phyloP scores from a whole-genome alignment of 2,329 filamentous ascomycete species.

The Colletotrichum siamense region DNA sequence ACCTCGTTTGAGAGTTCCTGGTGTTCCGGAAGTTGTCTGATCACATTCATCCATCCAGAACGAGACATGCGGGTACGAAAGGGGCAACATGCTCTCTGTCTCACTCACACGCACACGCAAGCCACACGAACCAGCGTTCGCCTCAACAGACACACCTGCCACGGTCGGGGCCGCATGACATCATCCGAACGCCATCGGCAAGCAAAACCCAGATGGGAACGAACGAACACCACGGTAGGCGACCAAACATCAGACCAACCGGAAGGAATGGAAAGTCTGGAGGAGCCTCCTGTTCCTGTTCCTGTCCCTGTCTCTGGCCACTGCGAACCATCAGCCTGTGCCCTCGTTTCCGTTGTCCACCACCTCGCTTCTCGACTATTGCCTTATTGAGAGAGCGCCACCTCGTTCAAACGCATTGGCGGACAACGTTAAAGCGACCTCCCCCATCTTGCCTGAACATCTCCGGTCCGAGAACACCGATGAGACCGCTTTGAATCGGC shows the following conservation, averaged over 20 bases:
- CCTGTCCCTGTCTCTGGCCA: not conserved
- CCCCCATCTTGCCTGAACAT: not conserved
- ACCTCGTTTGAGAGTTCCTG: not conserved
- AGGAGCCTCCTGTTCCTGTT: not conserved
- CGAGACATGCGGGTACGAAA: not conserved
- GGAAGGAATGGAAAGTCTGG: not conserved
- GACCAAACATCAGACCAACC: not conserved
- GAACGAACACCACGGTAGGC: not conserved
- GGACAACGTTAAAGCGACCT: not conserved
- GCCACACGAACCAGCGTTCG: not conserved
- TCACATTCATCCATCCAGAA: not conserved
- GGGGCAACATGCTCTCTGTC: not conserved
- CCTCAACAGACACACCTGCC: not conserved
- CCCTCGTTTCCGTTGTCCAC: not conserved
- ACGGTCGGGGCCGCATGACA: constrained; percentile 14
- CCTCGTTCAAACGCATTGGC: not conserved
- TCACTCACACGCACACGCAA: not conserved
- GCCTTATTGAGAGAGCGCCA: not conserved
- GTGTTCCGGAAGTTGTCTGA: not conserved
- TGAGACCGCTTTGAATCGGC: not conserved
- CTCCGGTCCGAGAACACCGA: not conserved
- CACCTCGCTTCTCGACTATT: not conserved
- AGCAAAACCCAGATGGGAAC: not conserved
- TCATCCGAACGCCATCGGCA: constrained; percentile 19
- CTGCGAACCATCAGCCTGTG: not conserved